Conservation (phyloP, 2,329 filamentous ascomycete genomes). For the Leptographium flavum region DNA sequence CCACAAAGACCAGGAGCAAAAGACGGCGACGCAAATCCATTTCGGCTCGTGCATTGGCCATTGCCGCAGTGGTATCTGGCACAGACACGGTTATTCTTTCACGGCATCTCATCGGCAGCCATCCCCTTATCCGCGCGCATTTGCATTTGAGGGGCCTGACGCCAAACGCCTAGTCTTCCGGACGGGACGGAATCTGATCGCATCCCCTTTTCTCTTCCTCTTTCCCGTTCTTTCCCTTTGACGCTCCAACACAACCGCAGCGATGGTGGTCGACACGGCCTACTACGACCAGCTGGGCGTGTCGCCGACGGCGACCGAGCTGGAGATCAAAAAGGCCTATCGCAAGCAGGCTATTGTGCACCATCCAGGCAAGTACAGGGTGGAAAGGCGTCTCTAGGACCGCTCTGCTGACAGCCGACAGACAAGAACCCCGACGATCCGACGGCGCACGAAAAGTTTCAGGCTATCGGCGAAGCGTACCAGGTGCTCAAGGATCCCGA, state of each 20-base stretch:
- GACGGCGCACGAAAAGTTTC: conserved; percentile 85
- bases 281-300: conserved; percentile 86
- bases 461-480: conserved; percentile 64
- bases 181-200: neutral
- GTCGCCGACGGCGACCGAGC: conserved; percentile 67
- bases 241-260: conserved; percentile 10
- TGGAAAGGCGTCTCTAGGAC: neutral
- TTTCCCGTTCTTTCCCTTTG: neutral
- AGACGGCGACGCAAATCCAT: neutral
- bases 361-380: conserved; percentile 52
- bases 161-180: neutral
- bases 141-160: neutral
- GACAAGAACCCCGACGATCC: conserved; percentile 98
- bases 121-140: neutral
- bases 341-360: conserved; percentile 88
- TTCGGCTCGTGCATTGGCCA: neutral
- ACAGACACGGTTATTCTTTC: neutral
- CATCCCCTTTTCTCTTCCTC: too few species aligned
- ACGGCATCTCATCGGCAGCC: neutral
- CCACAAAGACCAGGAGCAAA: neutral
- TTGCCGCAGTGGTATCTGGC: neutral
- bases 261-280: conserved; percentile 75
- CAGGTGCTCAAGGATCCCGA: conserved; percentile 78
- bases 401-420: conserved; percentile 18
- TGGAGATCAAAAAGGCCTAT: conserved; percentile 96